Base-by-base conservation (phyloP, 805 yeast species). In the Kuraishia molischiana region DNA sequence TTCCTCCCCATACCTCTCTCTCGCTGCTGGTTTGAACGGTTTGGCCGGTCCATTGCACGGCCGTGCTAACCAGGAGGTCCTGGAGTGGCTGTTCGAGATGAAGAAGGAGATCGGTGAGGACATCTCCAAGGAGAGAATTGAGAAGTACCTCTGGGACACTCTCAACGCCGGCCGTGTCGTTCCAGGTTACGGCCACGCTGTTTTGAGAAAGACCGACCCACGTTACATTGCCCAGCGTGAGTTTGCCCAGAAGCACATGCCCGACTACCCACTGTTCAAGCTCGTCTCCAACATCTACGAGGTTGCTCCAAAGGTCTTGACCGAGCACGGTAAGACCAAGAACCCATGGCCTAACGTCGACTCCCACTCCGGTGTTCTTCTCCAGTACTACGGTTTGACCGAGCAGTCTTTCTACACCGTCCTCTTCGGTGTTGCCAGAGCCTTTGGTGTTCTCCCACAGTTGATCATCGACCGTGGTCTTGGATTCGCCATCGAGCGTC, bases 311-410 rank as follows among this genome's bases (percentile, higher is more conserved):
- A 72, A 62, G 49, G 90, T 83, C 37, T 72, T 83, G 51, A 77
- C 83, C 51, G 69, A 79, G 66, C 90, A 83, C 62, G 92, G 90
- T 62, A 84, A 84, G 76, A 83, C 90, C 57, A 82, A 83, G 76
- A 83, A 83, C 76, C 92, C 92, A 66, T 83, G 87, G 87, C 92
- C 94, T 64, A 83, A 83, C 59, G 94, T 83, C 48, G 94, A 83
- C 66, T 80, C 92, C 38, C 86, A 80, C 66, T 81, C 90, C 36
- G 94, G 94, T 66, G 86, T 82, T 45, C 64, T 84, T 51, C 71
- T 83, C 62, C 89, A 83, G 65, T 79, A 84, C 74, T 83, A 83
- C 67, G 94, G 94, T 51, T 66, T 83, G 56, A 79, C 81, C 40
- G 86, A 83, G 69, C 77, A 77, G 52, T 74, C 84, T 32, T 84